Base-by-base conservation (phyloP, 257 asterid genomes). In the Gynochthodes officinalis region DNA sequence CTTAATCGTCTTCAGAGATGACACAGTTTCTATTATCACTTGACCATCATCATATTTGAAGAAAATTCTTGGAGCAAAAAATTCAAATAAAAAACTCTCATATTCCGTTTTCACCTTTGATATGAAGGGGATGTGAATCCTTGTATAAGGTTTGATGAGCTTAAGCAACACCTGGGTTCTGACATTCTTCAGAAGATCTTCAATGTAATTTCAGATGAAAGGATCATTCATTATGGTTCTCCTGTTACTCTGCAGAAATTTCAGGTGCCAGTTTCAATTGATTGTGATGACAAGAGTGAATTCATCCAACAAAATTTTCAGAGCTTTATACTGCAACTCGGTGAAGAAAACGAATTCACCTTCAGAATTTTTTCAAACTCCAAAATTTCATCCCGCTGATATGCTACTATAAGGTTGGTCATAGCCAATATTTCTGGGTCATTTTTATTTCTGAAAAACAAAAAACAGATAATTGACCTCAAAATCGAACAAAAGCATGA, bases 141-240 rank as follows among this genome's bases (percentile, higher is more conserved):
- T 88, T 55, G 99, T 92, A 82, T 95, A 95, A 73, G 99, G 99
- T 87, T 90, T 95, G 53, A 95, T 95, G 80, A 95, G 96, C 87
- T 92, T 95, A 40, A 95, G 95, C 88, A 95, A 79, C 83, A 95
- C 99, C 75, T 92, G 99, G 35, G 99, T 95, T 77, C 99, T 87
- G 78, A 95, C 97, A 76, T 95, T 95, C 87, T 89, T 95, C 73
- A 95, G 82, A 77, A 95, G 98, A 87, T 95, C 99, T 86, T 95
- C 99, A 77, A 95, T 92, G 87, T 95, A 95, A 77, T 90, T 95
- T 68, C 99, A 81, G 70, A 95, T 95, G 77, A 95, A 95, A 27
- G 89, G 97, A 80, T 95, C 99, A 74, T 95, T 98, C 99, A 95
- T 95, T 81, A 95, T 95, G 9, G 97, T 95, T 84, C 95, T 92